Base-by-base conservation (phyloP, 768 basidiomycete genomes). In the Leucocoprinus sp. region DNA sequence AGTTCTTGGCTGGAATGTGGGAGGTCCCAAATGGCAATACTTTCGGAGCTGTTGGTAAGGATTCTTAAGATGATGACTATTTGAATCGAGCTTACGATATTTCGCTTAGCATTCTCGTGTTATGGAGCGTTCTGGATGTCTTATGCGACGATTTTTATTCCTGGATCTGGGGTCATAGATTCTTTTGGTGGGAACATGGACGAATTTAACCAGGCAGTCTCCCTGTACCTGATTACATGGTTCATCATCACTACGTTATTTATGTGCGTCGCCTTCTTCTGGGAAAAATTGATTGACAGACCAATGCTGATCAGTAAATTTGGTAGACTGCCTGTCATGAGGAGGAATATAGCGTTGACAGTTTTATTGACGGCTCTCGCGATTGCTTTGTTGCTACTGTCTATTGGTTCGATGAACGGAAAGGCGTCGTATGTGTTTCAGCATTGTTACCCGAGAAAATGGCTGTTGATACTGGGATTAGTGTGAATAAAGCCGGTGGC, bases 41-140 rank as follows among this genome's bases (percentile, higher is more conserved):
- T 2, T 84, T 84, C 42, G 77, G 75, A 42, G 81, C 80, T 0
- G 82, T 82, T 2, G 77, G 82, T 81, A 39, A 50, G 74, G 67
- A 21, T 35, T n/a, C 7, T n/a, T 8, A 4, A n/a, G 31, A 31
- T 7, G 4, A 11, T 12, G 26, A 11, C n/a, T 14, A 8, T 17
- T 11, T 23, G 27, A 14, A 8, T 22, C 15, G 2, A 19, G 14
- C 27, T 4, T 7, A 29, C 4, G 15, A 37, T 26, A 8, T 23
- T 12, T 14, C 5, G 7, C 12, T 9, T 28, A 83, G 86, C 78
- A 0, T 85, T 89, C 64, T 66, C 80, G 1, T 78, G 76, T 3
- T 89, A 81, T 48, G 85, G 85, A 23, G 75, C 74, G 0, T 89
- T 89, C 67, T 89, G 86, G 86, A 67, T 88, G 69, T 85, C 85